Conservation (phyloP, 78 protist species). For the Bodo saltans region DNA sequence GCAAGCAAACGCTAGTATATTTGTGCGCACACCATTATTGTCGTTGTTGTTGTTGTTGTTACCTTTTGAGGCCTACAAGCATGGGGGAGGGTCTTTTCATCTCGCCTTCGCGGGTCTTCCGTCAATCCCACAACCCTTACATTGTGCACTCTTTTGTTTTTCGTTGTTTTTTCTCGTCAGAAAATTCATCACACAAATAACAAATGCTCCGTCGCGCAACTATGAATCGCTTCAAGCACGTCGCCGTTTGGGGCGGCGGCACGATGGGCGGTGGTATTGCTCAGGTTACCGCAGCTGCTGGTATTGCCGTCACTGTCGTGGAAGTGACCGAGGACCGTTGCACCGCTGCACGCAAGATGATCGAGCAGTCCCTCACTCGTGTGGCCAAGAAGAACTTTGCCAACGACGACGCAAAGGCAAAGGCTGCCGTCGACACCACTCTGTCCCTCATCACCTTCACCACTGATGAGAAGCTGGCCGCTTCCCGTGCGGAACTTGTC, state of each 20-base stretch:
- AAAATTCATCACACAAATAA: no score
- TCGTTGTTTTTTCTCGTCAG: no score
- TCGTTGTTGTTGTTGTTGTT: no score
- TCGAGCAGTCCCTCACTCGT: background rate
- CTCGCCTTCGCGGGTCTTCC: no score
- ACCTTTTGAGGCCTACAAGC: no score
- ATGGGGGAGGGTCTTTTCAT: no score
- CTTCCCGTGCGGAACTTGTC: slow-evolving; percentile 43
- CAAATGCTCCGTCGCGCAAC: background rate
- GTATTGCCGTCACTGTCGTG: background rate
- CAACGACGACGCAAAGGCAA: background rate
- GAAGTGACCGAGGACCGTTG: background rate
- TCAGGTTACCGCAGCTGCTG: slow-evolving; percentile 15
- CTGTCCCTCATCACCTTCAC: slow-evolving; percentile 3
- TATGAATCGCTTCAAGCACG: background rate
- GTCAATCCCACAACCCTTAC: no score
- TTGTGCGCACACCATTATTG: no score
- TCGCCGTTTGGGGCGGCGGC: slow-evolving; percentile 31
- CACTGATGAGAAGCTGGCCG: background rate
- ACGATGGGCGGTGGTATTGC: slow-evolving; percentile 45
- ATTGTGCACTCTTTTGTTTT: no score
- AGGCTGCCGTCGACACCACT: background rate
- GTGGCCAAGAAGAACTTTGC: background rate
- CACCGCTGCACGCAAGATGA: background rate
- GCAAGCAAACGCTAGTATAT: no score